These are phyloP conservation scores for Phaeotremella fagi DNA, from an alignment of 768 basidiomycete species.

Conservation along the genomic window DNA sequence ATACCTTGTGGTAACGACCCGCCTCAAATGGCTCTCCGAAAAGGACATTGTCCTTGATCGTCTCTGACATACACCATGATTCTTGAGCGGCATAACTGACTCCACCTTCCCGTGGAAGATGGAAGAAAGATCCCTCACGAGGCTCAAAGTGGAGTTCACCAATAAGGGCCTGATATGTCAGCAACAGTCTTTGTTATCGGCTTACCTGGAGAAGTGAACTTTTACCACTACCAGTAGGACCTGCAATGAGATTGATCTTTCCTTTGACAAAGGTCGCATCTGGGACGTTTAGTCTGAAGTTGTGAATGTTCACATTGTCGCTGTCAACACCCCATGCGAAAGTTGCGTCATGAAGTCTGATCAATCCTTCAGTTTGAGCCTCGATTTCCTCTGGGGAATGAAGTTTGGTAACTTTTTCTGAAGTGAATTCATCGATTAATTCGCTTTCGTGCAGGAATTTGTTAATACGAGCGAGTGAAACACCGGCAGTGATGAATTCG, in stretches of 20 bases:
- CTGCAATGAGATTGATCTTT: slow-evolving; percentile 49
- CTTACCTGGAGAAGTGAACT: slow-evolving; percentile 38
- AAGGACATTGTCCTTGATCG: slow-evolving; percentile 55
- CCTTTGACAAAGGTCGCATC: slow-evolving; percentile 48
- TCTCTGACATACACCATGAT: slow-evolving; percentile 75
- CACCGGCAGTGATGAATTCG: slow-evolving; percentile 53
- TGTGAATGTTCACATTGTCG: slow-evolving; percentile 53
- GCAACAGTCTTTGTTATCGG: background rate
- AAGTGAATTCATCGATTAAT: slow-evolving; percentile 41
- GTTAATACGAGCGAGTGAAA: slow-evolving; percentile 61
- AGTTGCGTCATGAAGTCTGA: slow-evolving; percentile 42
- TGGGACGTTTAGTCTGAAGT: slow-evolving; percentile 45
- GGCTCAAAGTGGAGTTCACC: slow-evolving; percentile 51
- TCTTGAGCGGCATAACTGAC: slow-evolving; percentile 79
- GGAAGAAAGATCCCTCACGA: slow-evolving; percentile 59
- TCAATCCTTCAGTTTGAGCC: slow-evolving; percentile 35
- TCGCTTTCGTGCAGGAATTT: slow-evolving; percentile 51
- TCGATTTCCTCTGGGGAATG: slow-evolving; percentile 27
- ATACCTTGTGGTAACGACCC: slow-evolving; percentile 51
- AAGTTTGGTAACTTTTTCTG: slow-evolving; percentile 11
- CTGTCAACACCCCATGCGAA: slow-evolving; percentile 44
- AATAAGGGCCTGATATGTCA: slow-evolving; percentile 46
- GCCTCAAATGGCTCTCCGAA: slow-evolving; percentile 53
- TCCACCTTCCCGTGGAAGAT: slow-evolving; percentile 63
- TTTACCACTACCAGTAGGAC: slow-evolving; percentile 49